These are phyloP conservation scores for Tricholoma terreum DNA, from an alignment of 768 basidiomycete genomes.

Conservation along the genomic window DNA sequence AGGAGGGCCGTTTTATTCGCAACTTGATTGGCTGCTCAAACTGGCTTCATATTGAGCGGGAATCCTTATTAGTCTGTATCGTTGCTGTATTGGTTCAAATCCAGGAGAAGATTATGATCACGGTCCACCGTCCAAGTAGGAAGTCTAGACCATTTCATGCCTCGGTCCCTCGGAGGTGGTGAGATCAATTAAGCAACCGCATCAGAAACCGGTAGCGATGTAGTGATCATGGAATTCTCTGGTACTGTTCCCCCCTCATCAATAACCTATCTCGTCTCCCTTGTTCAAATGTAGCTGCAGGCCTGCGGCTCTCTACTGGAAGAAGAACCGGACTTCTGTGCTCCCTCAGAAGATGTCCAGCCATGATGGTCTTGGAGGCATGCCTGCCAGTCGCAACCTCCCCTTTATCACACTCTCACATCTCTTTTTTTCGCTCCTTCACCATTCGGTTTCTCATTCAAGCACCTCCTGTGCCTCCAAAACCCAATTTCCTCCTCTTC, in stretches of 20 bases:
- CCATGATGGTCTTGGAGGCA: too few species aligned
- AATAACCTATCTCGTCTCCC: background rate
- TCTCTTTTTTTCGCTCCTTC: background rate
- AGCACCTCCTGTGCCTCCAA: background rate
- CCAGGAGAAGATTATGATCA: too few species aligned
- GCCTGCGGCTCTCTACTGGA: background rate
- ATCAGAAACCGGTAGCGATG: background rate
- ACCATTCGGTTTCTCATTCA: background rate
- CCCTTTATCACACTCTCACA: background rate
- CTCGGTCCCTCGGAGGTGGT: background rate
- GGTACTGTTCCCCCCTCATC: background rate
- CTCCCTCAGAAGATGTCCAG: background rate
- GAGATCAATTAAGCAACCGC: background rate
- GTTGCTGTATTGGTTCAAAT: too few species aligned
- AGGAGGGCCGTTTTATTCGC: slow-evolving; percentile 3
- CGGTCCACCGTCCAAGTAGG: too few species aligned
- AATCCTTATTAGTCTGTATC: too few species aligned
- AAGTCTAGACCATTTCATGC: background rate
- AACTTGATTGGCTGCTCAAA: background rate
- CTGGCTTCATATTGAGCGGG: background rate
- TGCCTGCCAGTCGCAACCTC: too few species aligned
- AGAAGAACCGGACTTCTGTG: background rate
- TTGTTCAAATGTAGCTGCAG: background rate
- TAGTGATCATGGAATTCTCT: background rate
- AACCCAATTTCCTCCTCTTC: background rate